These are phyloP conservation scores for Scleroderma bovista DNA, from an alignment of 768 basidiomycete species.

Conservation along the genomic window DNA sequence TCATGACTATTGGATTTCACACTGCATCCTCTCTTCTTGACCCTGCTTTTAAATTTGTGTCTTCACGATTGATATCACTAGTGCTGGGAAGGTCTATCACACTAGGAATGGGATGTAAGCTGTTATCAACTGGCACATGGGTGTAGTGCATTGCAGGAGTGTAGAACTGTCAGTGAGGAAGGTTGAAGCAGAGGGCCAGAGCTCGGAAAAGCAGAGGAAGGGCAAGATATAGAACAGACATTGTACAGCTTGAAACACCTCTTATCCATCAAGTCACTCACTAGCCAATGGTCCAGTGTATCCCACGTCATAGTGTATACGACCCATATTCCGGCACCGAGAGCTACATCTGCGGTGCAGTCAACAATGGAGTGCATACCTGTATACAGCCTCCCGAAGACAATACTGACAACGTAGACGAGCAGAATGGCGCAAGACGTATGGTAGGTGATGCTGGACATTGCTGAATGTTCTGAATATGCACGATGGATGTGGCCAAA, in stretches of 20 bases:
- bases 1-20: slow-evolving; percentile 4
- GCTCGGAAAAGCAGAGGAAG: slow-evolving; percentile 84
- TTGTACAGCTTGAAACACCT: slow-evolving; percentile 9
- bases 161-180: slow-evolving; percentile 86
- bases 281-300: slow-evolving; percentile 40
- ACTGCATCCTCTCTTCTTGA: slow-evolving; percentile 21
- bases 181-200: slow-evolving; percentile 55
- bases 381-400: slow-evolving; percentile 77
- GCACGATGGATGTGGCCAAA: slow-evolving; percentile 54
- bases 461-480: slow-evolving; percentile 28
- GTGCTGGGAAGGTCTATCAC: slow-evolving; percentile 70
- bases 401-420: slow-evolving; percentile 64
- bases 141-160: slow-evolving; percentile 88
- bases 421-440: slow-evolving; percentile 40
- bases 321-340: slow-evolving; percentile 67
- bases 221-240: slow-evolving; percentile 47
- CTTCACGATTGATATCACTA: slow-evolving; percentile 38
- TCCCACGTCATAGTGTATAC: slow-evolving; percentile 31
- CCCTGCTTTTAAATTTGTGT: slow-evolving; percentile 29
- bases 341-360: slow-evolving; percentile 52
- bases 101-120: slow-evolving; percentile 72
- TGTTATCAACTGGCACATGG: slow-evolving; percentile 52
- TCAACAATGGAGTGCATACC: slow-evolving; percentile 88
- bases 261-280: slow-evolving; percentile 30
- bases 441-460: slow-evolving; percentile 44